Base-by-base conservation (phyloP, 352 stramenopile genomes). In the Pythium pyrilobum region DNA sequence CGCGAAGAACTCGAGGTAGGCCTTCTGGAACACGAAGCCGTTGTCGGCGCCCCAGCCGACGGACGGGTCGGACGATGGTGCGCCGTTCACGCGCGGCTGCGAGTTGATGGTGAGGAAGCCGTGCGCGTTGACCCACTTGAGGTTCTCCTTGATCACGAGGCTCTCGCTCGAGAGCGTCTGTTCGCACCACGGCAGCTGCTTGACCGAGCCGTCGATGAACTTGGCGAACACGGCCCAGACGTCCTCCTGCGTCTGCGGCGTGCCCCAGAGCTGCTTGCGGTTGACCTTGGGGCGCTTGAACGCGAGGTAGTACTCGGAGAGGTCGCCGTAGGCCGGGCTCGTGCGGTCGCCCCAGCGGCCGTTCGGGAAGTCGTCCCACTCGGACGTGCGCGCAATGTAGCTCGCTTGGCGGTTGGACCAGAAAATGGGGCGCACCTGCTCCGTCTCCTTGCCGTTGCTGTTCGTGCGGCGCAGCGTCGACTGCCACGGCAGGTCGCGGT, bases 1-100 rank as follows among this genome's bases (percentile, higher is more conserved):
- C 23, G 89, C 84, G 68, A 99, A 99, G 70, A 97, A 99, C 75
- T 99, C 97, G 48, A 98, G 89, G 74, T 99, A 99, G 7, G 94
- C 96, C 79, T 99, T 99, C 77, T 99, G 97, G 77, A 98, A 99
- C 25, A 99, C 95, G 47, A 95, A 87, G 21, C 97, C 97, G 46
- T 95, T 84, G 42, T 85, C 72, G 15, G 94, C 92, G 57, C 96
- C 96, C 97, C 97, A 99, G 31, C 97, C 97, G 66, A 98, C 97
- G 28, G 71, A 75, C 36, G 78, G 69, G 32, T 99, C 83, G 21
- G 75, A 84, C 21, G 89, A 98, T 20, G 78, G 70, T 56, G 72
- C 86, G 21, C 88, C 96, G 77, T 99, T 98, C 38, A 95, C 83
- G 11, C 74, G 67, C 57, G 77, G 81, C 66, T 96, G 89, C 48